phyloP scores from a whole-genome alignment of 2,329 filamentous ascomycete genomes.

The Whalleya microplaca region DNA sequence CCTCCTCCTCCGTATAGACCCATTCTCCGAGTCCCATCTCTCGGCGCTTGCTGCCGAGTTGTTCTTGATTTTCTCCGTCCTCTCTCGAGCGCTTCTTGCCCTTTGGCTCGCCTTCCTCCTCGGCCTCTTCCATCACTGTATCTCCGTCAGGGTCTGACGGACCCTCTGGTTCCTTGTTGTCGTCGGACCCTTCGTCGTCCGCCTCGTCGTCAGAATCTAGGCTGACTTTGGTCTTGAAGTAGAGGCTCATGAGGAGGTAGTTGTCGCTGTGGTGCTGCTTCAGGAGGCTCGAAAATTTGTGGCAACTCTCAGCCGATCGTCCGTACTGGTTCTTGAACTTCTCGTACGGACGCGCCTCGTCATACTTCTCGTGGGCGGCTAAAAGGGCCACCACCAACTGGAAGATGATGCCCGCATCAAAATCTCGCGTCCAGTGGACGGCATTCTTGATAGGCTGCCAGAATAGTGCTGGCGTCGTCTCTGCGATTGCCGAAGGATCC shows the following conservation, averaged over 20 bases:
- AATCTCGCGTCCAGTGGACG: conserved; percentile 3
- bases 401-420: neutral
- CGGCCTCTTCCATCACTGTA: no score
- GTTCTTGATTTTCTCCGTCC: no score
- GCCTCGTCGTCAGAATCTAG: conserved; percentile 1
- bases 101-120: no score
- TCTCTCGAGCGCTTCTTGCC: no score
- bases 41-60: no score
- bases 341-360: conserved; percentile 1
- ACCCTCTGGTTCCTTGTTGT: no score
- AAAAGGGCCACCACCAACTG: conserved; percentile 5
- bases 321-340: conserved; percentile 10
- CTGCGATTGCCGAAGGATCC: conserved; percentile 1
- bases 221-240: neutral
- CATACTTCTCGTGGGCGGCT: conserved; percentile 5
- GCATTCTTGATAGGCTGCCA: conserved; percentile 6
- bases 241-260: conserved; percentile 5
- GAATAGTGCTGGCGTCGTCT: conserved; percentile 4
- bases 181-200: neutral
- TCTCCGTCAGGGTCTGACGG: no score
- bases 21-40: no score
- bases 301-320: neutral
- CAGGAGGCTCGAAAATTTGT: conserved; percentile 4
- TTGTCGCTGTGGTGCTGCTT: conserved; percentile 7
- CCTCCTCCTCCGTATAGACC: no score